Evolutionary conservation across 1,284 basidiomycete genomes (phyloP).

Genomic region (Cutaneotrichosporon sp.): DNA sequence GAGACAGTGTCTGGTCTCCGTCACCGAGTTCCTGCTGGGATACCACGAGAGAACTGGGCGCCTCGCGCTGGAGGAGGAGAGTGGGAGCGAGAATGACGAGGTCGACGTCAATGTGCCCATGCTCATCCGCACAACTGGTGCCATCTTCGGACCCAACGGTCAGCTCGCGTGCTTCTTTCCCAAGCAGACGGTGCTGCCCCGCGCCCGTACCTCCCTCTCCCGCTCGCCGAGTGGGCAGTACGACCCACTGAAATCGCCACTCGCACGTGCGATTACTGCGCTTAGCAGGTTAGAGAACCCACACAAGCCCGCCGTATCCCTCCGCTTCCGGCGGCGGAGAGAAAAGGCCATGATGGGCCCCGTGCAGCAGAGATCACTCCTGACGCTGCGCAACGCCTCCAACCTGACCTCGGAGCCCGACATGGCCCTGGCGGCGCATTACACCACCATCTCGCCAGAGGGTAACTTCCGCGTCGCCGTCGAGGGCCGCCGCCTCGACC

Average conservation of each 20-base stretch:
- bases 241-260: conserved; percentile 32
- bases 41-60: conserved; percentile 46
- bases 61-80: conserved; percentile 46
- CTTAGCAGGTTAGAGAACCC: conserved; percentile 44
- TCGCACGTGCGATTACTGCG: conserved; percentile 46
- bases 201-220: conserved; percentile 36
- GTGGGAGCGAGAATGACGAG: conserved; percentile 37
- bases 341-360: conserved; percentile 22
- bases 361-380: conserved; percentile 50
- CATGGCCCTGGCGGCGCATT: conserved; percentile 63
- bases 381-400: conserved; percentile 66
- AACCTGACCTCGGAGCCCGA: conserved; percentile 60
- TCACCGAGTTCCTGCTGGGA: conserved; percentile 74
- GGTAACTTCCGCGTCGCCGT: conserved; percentile 64
- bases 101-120: conserved; percentile 43
- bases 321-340: conserved; percentile 18
- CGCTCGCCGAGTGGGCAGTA: conserved; percentile 38
- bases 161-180: conserved; percentile 83
- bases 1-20: conserved; percentile 76
- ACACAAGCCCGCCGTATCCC: conserved; percentile 23
- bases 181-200: conserved; percentile 50
- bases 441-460: conserved; percentile 57
- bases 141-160: conserved; percentile 77
- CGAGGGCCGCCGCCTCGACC: conserved; percentile 63
- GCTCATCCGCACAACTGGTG: conserved; percentile 48